Evolutionary conservation across 140 eudicot genomes (phyloP), one percentile per base, ranked within the genome.

Genomic region (Anethum foeniculum): DNA sequence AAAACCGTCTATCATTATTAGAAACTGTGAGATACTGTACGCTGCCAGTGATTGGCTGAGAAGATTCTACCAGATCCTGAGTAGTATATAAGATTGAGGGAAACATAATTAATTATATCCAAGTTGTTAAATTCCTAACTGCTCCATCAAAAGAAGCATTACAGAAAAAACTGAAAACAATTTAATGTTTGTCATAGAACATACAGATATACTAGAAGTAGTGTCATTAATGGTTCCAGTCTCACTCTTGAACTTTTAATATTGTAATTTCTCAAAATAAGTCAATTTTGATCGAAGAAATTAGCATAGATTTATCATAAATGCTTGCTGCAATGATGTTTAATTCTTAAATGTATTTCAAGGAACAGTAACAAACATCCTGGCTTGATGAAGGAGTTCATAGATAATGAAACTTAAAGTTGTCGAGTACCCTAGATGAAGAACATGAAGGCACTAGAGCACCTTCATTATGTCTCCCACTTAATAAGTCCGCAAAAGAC

Each of bases 41-140:
- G 79, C 64, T 79, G 87, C 85, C 85, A 11, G 79, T 84, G 69
- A 73, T 82, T 78, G 85, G 65, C 80, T 75, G 84, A 85, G 89
- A 56, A 62, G 85, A 78, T 81, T 82, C 88, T 34, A 75, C 81
- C 49, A 79, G 90, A 80, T 82, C 89, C 98, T 94, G 89, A 83
- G 79, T 28, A 80, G 23, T 56, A 52, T 72, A 68, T 65, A 85
- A 73, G 46, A 76, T 54, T 48, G 58, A 78, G 30, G 79, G 14
- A 84, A 68, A 18, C 14, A 77, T 21, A 14, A 15, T 4, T 47
- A n/a, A 51, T 51, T n/a, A n/a, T 6, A 41, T 51, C 43, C n/a
- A 13, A 36, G n/a, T 36, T 32, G 21, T 7, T 1, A 11, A 65
- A 27, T 65, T 7, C 58, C 25, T 67, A 34, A 48, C 11, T 77